Conservation (phyloP, 345 rosid species). For the Microcos paniculata region DNA sequence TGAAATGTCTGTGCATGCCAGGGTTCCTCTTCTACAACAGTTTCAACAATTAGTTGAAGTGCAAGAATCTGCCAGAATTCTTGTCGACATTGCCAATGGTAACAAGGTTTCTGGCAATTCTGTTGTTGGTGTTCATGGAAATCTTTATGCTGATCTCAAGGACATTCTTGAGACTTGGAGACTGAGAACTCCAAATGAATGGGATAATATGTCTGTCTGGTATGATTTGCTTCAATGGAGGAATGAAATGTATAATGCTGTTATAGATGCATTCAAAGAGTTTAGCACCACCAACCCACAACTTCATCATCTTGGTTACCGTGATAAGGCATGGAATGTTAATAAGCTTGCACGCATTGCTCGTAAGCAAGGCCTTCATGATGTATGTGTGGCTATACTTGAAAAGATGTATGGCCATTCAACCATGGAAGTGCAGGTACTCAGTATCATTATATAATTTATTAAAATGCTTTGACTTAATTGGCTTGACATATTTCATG, state of each 20-base stretch:
- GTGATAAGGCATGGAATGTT: constrained; percentile 99
- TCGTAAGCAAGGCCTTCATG: constrained; percentile 94
- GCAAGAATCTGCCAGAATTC: constrained; percentile 92
- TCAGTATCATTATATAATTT: neutral
- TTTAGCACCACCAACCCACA: constrained; percentile 63
- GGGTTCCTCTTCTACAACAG: constrained; percentile 94
- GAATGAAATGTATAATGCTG: constrained; percentile 93
- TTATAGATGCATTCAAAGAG: constrained; percentile 95
- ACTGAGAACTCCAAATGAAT: constrained; percentile 93
- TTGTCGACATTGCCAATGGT: constrained; percentile 87
- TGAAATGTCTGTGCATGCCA: constrained; percentile 94
- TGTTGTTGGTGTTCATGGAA: constrained; percentile 69
- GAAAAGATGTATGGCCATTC: constrained; percentile 99
- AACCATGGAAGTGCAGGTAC: constrained; percentile 99
- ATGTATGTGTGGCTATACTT: constrained; percentile 87
- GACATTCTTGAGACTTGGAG: constrained; percentile 99
- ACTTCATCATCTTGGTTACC: constrained; percentile 96
- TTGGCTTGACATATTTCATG: neutral
- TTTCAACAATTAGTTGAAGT: constrained; percentile 98
- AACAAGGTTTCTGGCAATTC: constrained; percentile 66
- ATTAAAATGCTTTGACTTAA: neutral
- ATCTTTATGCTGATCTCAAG: constrained; percentile 88
- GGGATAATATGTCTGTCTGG: constrained; percentile 98
- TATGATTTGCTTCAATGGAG: constrained; percentile 98
- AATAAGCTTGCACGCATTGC: constrained; percentile 97